Percentiles rank a stretch among this genome's conserved stretches.
phyloP scores from a whole-genome alignment of 177 flowering plant species.

The Vitis hybrid region DNA sequence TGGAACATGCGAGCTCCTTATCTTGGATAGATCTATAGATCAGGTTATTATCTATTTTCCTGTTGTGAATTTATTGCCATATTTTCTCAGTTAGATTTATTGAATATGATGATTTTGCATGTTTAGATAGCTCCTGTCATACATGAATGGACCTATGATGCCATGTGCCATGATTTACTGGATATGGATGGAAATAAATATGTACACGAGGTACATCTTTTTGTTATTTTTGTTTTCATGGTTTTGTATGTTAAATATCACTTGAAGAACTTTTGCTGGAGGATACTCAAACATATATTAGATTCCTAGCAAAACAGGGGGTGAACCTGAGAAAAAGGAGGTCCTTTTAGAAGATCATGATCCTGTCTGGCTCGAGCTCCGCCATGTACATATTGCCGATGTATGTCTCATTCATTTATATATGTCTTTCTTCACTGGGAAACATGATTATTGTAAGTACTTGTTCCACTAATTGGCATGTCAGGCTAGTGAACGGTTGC shows the following conservation, averaged over 20 bases:
- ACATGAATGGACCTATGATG: no score
- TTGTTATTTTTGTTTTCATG: not conserved
- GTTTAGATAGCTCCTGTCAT: no score
- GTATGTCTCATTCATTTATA: slow-evolving; percentile 38
- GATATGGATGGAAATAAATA: slow-evolving; percentile 95
- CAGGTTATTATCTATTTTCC: slow-evolving; percentile 51
- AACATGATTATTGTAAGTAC: not conserved
- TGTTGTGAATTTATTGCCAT: slow-evolving; percentile 3
- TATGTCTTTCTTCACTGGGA: not conserved
- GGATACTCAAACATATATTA: no score
- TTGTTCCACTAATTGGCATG: slow-evolving; percentile 20
- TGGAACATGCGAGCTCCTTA: slow-evolving; percentile 93
- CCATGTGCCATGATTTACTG: slow-evolving; percentile 95
- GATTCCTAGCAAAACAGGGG: slow-evolving; percentile 86
- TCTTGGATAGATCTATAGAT: slow-evolving; percentile 88
- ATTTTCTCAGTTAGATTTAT: not conserved
- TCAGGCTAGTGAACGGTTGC: slow-evolving; percentile 94
- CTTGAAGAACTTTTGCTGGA: no score
- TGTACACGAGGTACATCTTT: slow-evolving; percentile 70
- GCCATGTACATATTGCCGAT: slow-evolving; percentile 96
- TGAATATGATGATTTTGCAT: slow-evolving; percentile 5
- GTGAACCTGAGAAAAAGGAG: slow-evolving; percentile 78
- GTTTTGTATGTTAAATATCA: no score
- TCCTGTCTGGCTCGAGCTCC: slow-evolving; percentile 97
- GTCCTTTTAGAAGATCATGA: slow-evolving; percentile 93